Percentiles rank a stretch among this genome's conserved stretches.
These are phyloP conservation scores for Lactarius akahatsu DNA, from an alignment of 768 basidiomycete genomes.

Conservation along the genomic window DNA sequence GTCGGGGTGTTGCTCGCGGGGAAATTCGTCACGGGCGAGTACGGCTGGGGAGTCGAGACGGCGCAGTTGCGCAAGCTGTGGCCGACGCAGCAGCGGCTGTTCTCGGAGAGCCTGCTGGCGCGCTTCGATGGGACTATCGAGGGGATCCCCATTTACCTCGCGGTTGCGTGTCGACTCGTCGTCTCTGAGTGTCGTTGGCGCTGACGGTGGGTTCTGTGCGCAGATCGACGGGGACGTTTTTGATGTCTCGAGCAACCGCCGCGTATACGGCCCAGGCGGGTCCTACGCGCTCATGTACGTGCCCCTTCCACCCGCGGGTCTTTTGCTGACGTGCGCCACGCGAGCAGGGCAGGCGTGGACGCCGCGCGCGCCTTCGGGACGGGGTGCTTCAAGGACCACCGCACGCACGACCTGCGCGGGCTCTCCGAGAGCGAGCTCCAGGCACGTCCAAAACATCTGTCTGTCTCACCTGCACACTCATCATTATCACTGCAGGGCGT, in stretches of 20 bases:
- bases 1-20: slow-evolving; percentile 61
- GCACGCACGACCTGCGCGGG: slow-evolving; percentile 88
- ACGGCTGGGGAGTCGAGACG: slow-evolving; percentile 76
- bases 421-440: slow-evolving; percentile 66
- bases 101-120: slow-evolving; percentile 69
- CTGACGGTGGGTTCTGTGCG: no score
- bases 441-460: slow-evolving; percentile 44
- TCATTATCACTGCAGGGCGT: slow-evolving; percentile 53
- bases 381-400: slow-evolving; percentile 88
- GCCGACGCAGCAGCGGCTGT: slow-evolving; percentile 65
- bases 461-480: not conserved
- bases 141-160: slow-evolving; percentile 75
- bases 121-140: slow-evolving; percentile 69
- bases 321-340: not conserved
- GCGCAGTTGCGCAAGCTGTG: slow-evolving; percentile 57
- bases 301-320: not conserved
- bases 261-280: slow-evolving; percentile 86
- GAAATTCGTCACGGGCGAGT: slow-evolving; percentile 86
- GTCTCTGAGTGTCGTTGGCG: no score
- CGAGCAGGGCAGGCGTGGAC: slow-evolving; percentile 72
- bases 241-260: slow-evolving; percentile 77
- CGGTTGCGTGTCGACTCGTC: slow-evolving; percentile 44
- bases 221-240: slow-evolving; percentile 92
- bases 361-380: slow-evolving; percentile 93
- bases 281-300: slow-evolving; percentile 72